These are phyloP conservation scores for Pseudonectria foliicola DNA, from an alignment of 2,329 filamentous ascomycete genomes.

Conservation along the genomic window DNA sequence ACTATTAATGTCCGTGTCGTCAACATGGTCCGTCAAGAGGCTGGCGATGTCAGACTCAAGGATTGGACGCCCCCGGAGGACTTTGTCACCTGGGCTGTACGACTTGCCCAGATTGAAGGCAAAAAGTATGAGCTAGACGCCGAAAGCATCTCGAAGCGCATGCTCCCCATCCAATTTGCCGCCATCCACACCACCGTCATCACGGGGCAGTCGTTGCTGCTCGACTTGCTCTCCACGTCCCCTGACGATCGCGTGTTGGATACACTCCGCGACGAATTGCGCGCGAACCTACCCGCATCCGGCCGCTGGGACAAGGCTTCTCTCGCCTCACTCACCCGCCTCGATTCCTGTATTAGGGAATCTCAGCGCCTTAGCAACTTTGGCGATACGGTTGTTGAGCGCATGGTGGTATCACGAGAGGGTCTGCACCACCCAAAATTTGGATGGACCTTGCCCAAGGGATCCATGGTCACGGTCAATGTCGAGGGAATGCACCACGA, in stretches of 20 bases:
- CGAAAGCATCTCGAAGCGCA: constrained; percentile 39
- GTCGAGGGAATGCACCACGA: constrained; percentile 41
- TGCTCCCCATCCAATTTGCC: constrained; percentile 51
- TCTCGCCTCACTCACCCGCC: constrained; percentile 35
- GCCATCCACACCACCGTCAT: constrained; percentile 52
- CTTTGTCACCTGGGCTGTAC: constrained; percentile 51
- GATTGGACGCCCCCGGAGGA: constrained; percentile 43
- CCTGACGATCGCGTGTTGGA: constrained; percentile 29
- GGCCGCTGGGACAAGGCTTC: constrained; percentile 40
- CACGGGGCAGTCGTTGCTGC: constrained; percentile 39
- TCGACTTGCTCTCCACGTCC: constrained; percentile 39
- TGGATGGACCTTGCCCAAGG: constrained; percentile 31
- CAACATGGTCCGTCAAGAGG: constrained; percentile 35
- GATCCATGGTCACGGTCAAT: constrained; percentile 36
- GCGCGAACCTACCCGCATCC: constrained; percentile 15
- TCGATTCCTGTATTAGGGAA: constrained; percentile 47
- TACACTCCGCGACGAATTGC: constrained; percentile 36
- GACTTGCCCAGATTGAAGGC: constrained; percentile 40
- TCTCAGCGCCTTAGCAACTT: constrained; percentile 44
- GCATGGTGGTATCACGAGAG: constrained; percentile 37
- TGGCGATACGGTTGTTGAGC: constrained; percentile 36
- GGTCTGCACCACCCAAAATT: constrained; percentile 33
- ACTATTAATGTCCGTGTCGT: constrained; percentile 42
- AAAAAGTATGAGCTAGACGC: constrained; percentile 37
- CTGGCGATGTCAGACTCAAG: constrained; percentile 32